Evolutionary conservation across 495 filamentous ascomycete genomes (phyloP).

Genomic region (Daldinia caldariorum): DNA sequence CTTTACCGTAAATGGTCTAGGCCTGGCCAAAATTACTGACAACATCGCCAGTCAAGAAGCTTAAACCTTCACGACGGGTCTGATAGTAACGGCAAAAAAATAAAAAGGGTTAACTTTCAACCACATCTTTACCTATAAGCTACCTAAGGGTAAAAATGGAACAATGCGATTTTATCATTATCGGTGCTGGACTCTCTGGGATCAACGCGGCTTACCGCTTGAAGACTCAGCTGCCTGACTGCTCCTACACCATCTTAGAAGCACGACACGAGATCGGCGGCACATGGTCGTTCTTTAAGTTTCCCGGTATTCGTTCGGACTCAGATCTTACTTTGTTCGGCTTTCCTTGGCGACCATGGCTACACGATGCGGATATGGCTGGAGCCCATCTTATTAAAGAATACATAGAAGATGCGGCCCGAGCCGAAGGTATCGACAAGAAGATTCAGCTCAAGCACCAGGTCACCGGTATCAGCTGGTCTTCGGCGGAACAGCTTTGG

Average conservation of each 20-base stretch:
- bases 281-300: slow-evolving; percentile 79
- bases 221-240: slow-evolving; percentile 66
- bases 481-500: slow-evolving; percentile 68
- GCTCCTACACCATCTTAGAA: slow-evolving; percentile 70
- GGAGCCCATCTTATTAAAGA: slow-evolving; percentile 65
- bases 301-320: slow-evolving; percentile 74
- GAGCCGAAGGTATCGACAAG: slow-evolving; percentile 69
- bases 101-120: no score
- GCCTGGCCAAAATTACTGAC: not conserved
- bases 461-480: slow-evolving; percentile 67
- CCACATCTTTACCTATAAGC: not conserved
- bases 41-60: not conserved
- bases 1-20: not conserved
- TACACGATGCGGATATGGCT: slow-evolving; percentile 66
- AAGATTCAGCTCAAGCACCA: slow-evolving; percentile 69
- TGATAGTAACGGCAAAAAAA: no score
- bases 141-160: slow-evolving; percentile 12
- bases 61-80: not conserved
- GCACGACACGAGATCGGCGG: slow-evolving; percentile 69
- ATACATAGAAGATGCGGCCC: slow-evolving; percentile 71
- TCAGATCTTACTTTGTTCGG: slow-evolving; percentile 73
- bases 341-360: slow-evolving; percentile 75
- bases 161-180: slow-evolving; percentile 68
- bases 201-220: slow-evolving; percentile 79
- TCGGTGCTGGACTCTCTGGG: slow-evolving; percentile 79